Evolutionary conservation across 1,284 basidiomycete species (phyloP).

Genomic region (Anthracocystis panici-leucophaei): DNA sequence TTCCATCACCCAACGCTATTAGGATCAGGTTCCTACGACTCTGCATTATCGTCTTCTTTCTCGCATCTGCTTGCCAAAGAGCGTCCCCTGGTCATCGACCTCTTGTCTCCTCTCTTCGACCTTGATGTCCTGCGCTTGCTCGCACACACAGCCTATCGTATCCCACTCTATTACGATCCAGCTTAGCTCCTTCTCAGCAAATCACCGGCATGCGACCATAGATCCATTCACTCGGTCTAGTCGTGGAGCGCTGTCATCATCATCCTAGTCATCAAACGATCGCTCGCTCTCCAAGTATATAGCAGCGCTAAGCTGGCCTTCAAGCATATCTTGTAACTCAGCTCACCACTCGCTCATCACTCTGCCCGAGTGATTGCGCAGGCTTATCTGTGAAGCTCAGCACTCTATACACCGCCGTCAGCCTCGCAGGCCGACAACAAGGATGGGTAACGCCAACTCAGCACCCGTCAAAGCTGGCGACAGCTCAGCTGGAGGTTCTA

Average conservation of each 20-base stretch:
- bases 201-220: conserved; percentile 20
- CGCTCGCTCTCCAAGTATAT: not conserved
- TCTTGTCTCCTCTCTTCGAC: not conserved
- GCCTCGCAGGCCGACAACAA: not conserved
- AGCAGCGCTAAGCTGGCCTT: not conserved
- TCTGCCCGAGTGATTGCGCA: not conserved
- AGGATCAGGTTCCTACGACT: too few relatives aligned
- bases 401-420: not conserved
- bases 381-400: too few relatives aligned
- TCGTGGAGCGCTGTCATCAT: not conserved
- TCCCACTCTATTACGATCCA: not conserved
- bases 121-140: not conserved
- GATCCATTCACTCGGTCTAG: not conserved
- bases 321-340: not conserved
- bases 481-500: conserved; percentile 1
- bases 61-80: not conserved
- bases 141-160: not conserved
- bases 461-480: conserved; percentile 28
- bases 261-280: not conserved
- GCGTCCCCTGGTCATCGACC: not conserved
- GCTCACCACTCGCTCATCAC: too few relatives aligned
- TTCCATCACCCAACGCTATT: not conserved
- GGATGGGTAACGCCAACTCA: conserved; percentile 49
- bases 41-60: not conserved
- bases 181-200: not conserved